Conservation (phyloP, 2,329 filamentous ascomycete species). For the Scolecobasidium constrictum region DNA sequence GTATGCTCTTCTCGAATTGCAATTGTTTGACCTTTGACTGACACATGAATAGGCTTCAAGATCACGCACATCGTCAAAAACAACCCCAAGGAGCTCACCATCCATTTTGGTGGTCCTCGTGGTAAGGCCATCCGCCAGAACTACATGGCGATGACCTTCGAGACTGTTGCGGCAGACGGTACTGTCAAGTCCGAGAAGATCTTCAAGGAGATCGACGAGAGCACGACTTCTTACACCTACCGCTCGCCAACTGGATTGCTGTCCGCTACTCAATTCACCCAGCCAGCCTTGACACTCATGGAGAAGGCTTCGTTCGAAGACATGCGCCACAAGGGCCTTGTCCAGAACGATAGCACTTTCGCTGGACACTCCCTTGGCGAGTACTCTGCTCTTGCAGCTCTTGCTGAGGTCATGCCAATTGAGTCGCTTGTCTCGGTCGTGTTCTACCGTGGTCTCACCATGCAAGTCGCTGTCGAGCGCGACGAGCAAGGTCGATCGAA, state of each 20-base stretch:
- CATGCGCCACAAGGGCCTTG: conserved; percentile 93
- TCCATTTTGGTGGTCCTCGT: conserved; percentile 92
- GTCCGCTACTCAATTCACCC: conserved; percentile 96
- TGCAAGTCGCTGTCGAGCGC: conserved; percentile 98
- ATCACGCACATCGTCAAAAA: conserved; percentile 99
- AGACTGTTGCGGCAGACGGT: conserved; percentile 88
- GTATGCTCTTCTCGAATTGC: conserved; percentile 38
- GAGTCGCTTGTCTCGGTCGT: conserved; percentile 96
- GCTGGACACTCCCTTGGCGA: conserved; percentile 96
- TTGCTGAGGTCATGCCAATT: conserved; percentile 99
- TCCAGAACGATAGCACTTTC: conserved; percentile 93
- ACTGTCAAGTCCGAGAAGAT: conserved; percentile 97
- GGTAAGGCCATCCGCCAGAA: conserved; percentile 97
- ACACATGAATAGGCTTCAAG: conserved; percentile 57
- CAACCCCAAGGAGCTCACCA: conserved; percentile 97
- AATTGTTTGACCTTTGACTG: conserved; percentile 1
- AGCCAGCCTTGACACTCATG: conserved; percentile 95
- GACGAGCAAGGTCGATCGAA: conserved; percentile 88
- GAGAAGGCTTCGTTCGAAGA: conserved; percentile 99
- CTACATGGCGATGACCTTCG: conserved; percentile 99
- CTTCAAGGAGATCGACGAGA: conserved; percentile 94
- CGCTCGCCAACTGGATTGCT: conserved; percentile 86
- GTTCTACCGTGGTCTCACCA: conserved; percentile 96
- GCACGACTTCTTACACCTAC: conserved; percentile 93
- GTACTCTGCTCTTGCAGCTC: conserved; percentile 90